Evolutionary conservation across 139 green algal species (phyloP).

Genomic region (Tetratostichococcus sp.): DNA sequence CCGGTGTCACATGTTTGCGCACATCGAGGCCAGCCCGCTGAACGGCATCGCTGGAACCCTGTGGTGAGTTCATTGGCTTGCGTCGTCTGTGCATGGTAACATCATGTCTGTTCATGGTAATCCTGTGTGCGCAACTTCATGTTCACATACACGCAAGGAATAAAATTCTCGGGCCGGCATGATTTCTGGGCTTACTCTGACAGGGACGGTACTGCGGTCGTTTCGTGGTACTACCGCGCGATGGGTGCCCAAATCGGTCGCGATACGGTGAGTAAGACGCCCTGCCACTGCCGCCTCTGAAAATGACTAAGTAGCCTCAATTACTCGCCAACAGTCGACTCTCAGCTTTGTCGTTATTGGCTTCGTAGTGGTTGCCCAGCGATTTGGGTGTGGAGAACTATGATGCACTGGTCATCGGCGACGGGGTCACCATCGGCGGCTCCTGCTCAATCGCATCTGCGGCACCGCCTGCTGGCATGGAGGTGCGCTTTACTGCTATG

Average conservation of each 20-base stretch:
- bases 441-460: neutral
- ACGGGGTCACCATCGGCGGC: neutral
- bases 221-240: neutral
- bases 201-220: neutral
- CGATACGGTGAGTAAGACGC: too few relatives aligned
- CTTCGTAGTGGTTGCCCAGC: neutral
- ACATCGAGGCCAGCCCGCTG: neutral
- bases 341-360: too few relatives aligned
- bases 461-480: neutral
- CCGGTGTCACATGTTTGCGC: neutral
- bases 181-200: too few relatives aligned
- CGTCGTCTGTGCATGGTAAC: too few relatives aligned
- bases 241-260: neutral
- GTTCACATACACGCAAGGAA: neutral
- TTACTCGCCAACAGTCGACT: too few relatives aligned
- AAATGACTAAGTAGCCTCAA: too few relatives aligned
- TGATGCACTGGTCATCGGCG: neutral
- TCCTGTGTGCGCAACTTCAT: too few relatives aligned
- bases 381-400: neutral
- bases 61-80: neutral
- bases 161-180: neutral
- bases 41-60: neutral
- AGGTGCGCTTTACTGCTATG: neutral
- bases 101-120: too few relatives aligned
- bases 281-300: too few relatives aligned